Base-by-base conservation (phyloP, 23 red algal genomes). In the Chondrus crispus region DNA sequence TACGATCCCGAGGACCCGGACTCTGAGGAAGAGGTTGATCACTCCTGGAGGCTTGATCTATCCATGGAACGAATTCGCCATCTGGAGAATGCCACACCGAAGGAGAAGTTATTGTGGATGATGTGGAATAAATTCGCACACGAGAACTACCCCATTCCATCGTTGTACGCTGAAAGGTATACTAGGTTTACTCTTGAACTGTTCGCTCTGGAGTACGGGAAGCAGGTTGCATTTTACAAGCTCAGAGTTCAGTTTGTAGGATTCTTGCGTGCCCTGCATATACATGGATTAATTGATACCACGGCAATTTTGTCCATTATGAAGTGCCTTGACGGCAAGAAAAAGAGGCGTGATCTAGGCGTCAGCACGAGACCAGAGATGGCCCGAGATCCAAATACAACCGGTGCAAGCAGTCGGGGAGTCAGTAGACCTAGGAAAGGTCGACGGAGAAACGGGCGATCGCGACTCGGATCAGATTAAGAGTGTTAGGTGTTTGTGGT, bases 51-150 rank as follows among this genome's bases (percentile, higher is more conserved):
- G 5, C 57, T 79, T 51, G 73, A 81, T 36, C 38, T 92, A 20
- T 62, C 76, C 2, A 73, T 84, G 32, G 89, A 92, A 69, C 42
- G 79, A 7, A 63, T 69, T 8, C 58, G 54, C 50, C 38, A 68
- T 46, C 55, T 92, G 48, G 79, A 92, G 87, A 35, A 80, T 6
- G 72, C 74, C 6, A 80, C 70, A 53, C 55, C 87, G 7, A 92
- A 66, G 48, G 77, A 92, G 62, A 82, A 60, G 76, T 46, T 92
- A 11, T 84, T 82, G 40, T 81, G 75, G 89, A 63, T 84, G 46
- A 84, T 92, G 79, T 92, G 89, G 89, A 92, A 92, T 63, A 84
- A 84, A 68, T 92, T 83, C 74, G 77, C 55, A 4, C 79, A 92
- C 74, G 69, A 92, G 33, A 82, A 92, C 40, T 82, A 69, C 32